Base-by-base conservation (phyloP, 2,329 filamentous ascomycete species). In the Sporothrix pallida region DNA sequence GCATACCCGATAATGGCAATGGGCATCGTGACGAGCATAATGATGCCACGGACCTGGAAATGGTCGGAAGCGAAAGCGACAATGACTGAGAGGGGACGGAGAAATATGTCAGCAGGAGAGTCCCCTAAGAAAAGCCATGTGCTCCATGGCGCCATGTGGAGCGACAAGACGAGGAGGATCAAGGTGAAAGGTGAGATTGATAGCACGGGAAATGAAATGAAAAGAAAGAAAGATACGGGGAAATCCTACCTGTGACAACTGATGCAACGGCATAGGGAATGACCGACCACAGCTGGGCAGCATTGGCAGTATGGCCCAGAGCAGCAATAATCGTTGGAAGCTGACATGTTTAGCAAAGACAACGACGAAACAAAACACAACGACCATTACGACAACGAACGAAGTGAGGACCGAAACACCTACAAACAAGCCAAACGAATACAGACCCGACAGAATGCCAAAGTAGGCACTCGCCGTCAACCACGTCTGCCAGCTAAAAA, bases 1-100 rank as follows among this genome's bases (percentile, higher is more conserved):
- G 86, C 90, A 76, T 92, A 92, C 17, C 90, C 90, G 20, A 87
- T 83, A 72, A 92, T 91, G 31, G 90, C 88, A 67, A 92, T 83
- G 9, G 89, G 89, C 0, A 92, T 83, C 0, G 88, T 88, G 79
- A 84, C 85, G 2, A 92, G 85, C 87, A 92, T 91, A 54, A 92
- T 80, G 0, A 87, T 80, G 0, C 90, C 90, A 58, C 89, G 86
- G 1, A 90, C 82, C 44, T 86, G 86, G 72, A 90, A 81, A n/a
- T 84, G 85, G 77, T 92, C 90, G 0, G 90, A 91, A 8, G 90
- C 37, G 54, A 90, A 82, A 26, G 90, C 87, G 2, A 88, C 82
- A 48, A 84, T 75, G 15, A 90, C 87, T 82, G 65, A 9, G 15
- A 26, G 54, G 31, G 44, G 42, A 8, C 62, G 3, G 42, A 56